Base-by-base conservation (phyloP, 2,329 filamentous ascomycete genomes). In the Fusarium sacchari region DNA sequence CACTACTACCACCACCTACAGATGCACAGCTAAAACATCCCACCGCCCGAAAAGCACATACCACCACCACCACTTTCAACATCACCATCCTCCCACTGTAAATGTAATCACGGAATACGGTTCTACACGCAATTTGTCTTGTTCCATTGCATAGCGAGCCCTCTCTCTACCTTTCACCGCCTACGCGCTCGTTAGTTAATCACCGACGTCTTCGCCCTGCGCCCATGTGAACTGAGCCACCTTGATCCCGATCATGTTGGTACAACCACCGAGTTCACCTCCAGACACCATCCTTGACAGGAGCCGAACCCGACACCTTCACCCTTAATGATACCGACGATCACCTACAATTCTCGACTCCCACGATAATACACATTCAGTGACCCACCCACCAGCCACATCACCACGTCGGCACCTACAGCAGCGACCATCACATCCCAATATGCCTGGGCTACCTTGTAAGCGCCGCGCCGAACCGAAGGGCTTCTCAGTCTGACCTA, bases 381-480 rank as follows among this genome's bases (percentile, higher is more conserved):
- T 53, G 60, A 67, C 56, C 52, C 50, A n/a, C 46, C 46, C 43
- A 44, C 40, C 34, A 58, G 50, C 60, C 56, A 39, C 46, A 53
- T 39, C 55, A 60, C 22, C n/a, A 30, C 53, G 32, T 49, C 57
- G 37, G 24, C 59, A 58, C 59, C 47, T 43, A 49, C 24, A 64
- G 34, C 42, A 50, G 60, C 66, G 52, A 58, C 37, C 42, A 56
- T 39, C 28, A 63, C 24, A 68, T 37, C 40, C 34, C 82, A 87
- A 80, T 74, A 89, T 90, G 88, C 88, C 88, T 79, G 85, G 87
- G 71, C 83, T 89, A 79, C 88, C 88, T 80, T 84, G 88, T 89
- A 82, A 80, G 86, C 80, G 42, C 67, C 34, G 39, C 67, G 34
- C 42, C 44, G n/a, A 49, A 57, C 36, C 47, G 46, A 47, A 53